Evolutionary conservation across 345 rosid species (phyloP), one percentile per base, ranked within the genome.

Genomic region (Diplotaxis tenuifolia): DNA sequence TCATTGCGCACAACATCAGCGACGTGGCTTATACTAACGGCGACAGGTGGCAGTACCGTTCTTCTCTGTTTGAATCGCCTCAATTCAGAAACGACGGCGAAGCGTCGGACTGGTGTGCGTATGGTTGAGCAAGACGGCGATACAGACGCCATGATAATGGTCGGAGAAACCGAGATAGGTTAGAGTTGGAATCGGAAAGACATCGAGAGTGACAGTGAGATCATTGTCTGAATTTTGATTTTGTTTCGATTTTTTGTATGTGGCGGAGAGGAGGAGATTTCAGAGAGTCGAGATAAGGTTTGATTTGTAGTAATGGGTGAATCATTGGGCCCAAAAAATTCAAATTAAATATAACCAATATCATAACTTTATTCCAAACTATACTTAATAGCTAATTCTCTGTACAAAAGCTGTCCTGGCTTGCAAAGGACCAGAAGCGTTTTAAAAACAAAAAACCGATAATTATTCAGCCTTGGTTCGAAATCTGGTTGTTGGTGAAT

Each of bases 1-100:
- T 94, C 98, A 78, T 77, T 87, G 73, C 81, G 83, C 5, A 91
- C 82, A 61, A 72, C 84, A 1, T 88, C 93, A 0, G 82, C 79
- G 32, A 93, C 85, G 82, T 85, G 85, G 56, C 89, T 72, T 62
- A 87, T 83, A 63, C 86, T 80, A 15, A 89, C 89, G 40, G 86
- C 1, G 4, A 64, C 62, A 59, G 63, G 9, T n/a, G 76, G 45
- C 0, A 61, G 45, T 1, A 61, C 50, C 29, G 80, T 62, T 22
- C 78, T 62, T 45, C 72, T 80, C 34, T 32, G 78, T 53, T 63
- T 72, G 1, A 74, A 76, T 74, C 75, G 68, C 70, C 78, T 78
- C 72, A 79, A 50, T 63, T 74, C 78, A 72, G 84, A 65, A 55
- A 72, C 77, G 22, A 58, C 78, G 28, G 71, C 8, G 1, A 67